Conservation (phyloP, 2,329 filamentous ascomycete species). For the Erysiphe pulchra region DNA sequence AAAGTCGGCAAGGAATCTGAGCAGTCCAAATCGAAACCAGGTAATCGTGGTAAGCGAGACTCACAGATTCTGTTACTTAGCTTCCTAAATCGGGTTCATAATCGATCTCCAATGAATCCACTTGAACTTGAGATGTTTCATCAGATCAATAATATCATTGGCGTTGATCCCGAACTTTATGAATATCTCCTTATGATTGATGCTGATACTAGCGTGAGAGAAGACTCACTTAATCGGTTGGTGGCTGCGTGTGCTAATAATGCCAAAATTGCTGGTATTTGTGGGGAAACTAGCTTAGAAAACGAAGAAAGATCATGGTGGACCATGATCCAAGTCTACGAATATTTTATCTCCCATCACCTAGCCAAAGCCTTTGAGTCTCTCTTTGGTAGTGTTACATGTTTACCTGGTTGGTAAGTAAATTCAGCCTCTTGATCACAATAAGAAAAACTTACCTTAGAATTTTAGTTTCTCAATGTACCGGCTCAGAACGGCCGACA, state of each 20-base stretch:
- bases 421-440: neutral
- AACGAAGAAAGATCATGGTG: slow-evolving; percentile 92
- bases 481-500: slow-evolving; percentile 76
- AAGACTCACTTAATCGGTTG: slow-evolving; percentile 77
- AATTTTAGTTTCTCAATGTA: slow-evolving; percentile 85
- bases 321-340: slow-evolving; percentile 99
- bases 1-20: slow-evolving; percentile 97
- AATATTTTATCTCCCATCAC: slow-evolving; percentile 98
- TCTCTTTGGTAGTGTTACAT: slow-evolving; percentile 91
- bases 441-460: slow-evolving; percentile 16
- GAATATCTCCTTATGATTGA: slow-evolving; percentile 96
- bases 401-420: slow-evolving; percentile 92
- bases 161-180: slow-evolving; percentile 89
- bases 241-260: slow-evolving; percentile 86
- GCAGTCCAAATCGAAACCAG: slow-evolving; percentile 70
- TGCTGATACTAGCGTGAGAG: slow-evolving; percentile 79
- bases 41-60: slow-evolving; percentile 95
- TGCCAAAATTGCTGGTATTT: slow-evolving; percentile 89
- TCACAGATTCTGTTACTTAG: slow-evolving; percentile 89
- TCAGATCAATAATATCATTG: slow-evolving; percentile 97
- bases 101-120: slow-evolving; percentile 80
- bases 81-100: slow-evolving; percentile 94
- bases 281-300: slow-evolving; percentile 84
- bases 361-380: slow-evolving; percentile 93
- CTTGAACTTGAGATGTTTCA: slow-evolving; percentile 97